Conservation (phyloP, 2,329 filamentous ascomycete species). For the Pseudocercospora musae region DNA sequence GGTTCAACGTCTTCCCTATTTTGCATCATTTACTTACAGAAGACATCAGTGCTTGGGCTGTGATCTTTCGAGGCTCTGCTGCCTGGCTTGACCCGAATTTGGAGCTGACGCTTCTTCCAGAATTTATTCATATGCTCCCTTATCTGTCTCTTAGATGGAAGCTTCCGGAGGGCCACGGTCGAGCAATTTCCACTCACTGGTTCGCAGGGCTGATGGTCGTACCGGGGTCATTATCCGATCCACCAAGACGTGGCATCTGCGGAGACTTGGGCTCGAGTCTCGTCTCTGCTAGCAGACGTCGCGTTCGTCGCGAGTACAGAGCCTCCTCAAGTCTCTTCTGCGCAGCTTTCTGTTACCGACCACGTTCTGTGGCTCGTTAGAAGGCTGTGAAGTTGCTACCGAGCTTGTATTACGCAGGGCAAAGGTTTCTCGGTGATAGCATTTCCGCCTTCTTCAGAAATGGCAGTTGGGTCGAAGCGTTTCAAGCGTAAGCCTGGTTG, state of each 20-base stretch:
- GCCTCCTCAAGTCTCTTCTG: background rate
- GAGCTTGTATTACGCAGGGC: background rate
- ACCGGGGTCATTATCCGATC: background rate
- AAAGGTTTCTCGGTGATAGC: background rate
- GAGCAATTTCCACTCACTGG: background rate
- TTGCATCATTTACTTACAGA: background rate
- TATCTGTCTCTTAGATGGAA: background rate
- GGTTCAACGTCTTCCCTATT: background rate
- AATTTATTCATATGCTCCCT: background rate
- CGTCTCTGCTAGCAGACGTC: background rate
- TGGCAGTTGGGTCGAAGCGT: background rate
- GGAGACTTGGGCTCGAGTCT: background rate
- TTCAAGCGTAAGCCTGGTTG: background rate
- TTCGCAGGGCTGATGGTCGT: background rate
- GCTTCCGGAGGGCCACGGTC: background rate
- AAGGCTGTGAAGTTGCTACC: background rate
- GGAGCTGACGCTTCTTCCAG: background rate
- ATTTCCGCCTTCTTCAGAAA: background rate
- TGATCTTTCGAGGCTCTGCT: background rate
- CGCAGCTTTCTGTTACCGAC: background rate
- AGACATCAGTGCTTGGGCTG: background rate
- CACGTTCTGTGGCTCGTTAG: background rate
- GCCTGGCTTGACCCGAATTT: background rate
- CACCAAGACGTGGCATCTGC: background rate
- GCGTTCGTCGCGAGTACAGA: background rate